Percentiles rank a stretch among this genome's conserved stretches.
phyloP scores from a whole-genome alignment of 2,329 filamentous ascomycete genomes.

The Trichoderma harzianum region DNA sequence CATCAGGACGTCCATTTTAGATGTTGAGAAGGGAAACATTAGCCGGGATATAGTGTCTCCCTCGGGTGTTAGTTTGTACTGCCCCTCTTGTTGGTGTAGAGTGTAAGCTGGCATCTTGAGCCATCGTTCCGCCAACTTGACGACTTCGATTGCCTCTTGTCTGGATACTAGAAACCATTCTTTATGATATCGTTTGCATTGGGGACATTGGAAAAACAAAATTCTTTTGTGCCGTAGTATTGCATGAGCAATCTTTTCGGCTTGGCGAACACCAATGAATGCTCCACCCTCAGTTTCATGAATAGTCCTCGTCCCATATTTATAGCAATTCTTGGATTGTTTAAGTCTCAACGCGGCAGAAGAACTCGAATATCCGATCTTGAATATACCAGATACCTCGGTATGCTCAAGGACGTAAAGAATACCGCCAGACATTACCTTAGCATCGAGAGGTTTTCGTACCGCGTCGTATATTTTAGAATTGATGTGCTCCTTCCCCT shows the following conservation, averaged over 20 bases:
- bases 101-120: background rate
- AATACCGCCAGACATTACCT: background rate
- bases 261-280: background rate
- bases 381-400: background rate
- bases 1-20: rapidly evolving
- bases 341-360: too few species aligned
- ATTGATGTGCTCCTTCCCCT: too few species aligned
- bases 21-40: background rate
- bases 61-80: background rate
- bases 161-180: background rate
- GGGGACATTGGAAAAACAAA: rapidly evolving
- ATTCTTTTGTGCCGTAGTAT: background rate
- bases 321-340: too few species aligned
- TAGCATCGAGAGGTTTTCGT: background rate
- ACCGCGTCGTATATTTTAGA: too few species aligned
- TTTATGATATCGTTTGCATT: background rate
- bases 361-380: background rate
- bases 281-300: background rate
- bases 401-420: background rate
- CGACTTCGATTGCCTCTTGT: background rate
- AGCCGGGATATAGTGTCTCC: background rate
- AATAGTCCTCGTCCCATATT: background rate
- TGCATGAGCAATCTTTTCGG: background rate
- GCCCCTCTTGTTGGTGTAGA: background rate
- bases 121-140: background rate